Evolutionary conservation across 108 stramenopile species (phyloP), one percentile per base, ranked within the genome.

Genomic region (Discostella stelligeroides): DNA sequence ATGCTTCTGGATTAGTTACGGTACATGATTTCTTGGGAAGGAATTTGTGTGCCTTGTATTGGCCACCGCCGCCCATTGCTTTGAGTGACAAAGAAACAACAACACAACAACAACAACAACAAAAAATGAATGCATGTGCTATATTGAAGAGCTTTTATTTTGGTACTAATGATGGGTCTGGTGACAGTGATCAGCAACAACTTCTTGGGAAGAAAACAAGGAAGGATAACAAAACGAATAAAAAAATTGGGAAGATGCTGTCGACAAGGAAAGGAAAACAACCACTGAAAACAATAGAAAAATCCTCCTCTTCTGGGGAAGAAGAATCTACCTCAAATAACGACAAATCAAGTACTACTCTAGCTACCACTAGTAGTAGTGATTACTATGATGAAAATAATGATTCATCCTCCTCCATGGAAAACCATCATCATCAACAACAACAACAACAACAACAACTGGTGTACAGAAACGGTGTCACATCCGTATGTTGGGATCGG

Each of bases 401-500:
- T 10, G 65, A 51, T 0, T 18, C 46, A 15, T 47, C 46, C 46
- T 47, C 46, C 51, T 12, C n/a, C 30, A 1, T 48, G 45, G 24
- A 34, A 34, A 15, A 25, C n/a, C n/a, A n/a, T n/a, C n/a, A n/a
- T n/a, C n/a, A n/a, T n/a, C n/a, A n/a, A n/a, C n/a, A n/a, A n/a
- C n/a, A n/a, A n/a, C n/a, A n/a, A 18, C 55, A 23, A 53, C 21
- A 23, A 15, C 38, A 21, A 21, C 62, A 71, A 48, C 34, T 60
- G 7, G 12, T 41, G 11, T 69, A 69, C 37, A 12, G 49, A 14
- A 81, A 75, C 41, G 92, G 92, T 10, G 76, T 89, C 1, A 88
- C 87, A 15, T 87, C 84, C 48, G 29, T 90, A 9, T 82, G 84
- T 9, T 94, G 90, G 90, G 80, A 85, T 17, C 45, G 79, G 21